phyloP scores from a whole-genome alignment of 192 early-diverging fungal species.

The Spizellomyces punctatus region DNA sequence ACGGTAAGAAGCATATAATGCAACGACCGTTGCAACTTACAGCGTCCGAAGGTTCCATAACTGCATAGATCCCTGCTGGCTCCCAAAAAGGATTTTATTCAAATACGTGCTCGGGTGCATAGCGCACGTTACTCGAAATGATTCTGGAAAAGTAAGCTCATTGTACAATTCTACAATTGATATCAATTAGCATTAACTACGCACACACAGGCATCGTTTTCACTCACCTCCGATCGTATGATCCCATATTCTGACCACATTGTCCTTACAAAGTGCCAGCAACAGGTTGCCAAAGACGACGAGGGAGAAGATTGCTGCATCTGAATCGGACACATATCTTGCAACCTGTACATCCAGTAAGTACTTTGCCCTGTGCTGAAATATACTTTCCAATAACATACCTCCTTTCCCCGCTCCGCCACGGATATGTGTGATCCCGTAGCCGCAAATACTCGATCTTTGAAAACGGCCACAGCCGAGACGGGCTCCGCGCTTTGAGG shows the following conservation, averaged over 20 bases:
- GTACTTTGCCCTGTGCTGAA: not conserved
- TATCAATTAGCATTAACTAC: too few relatives aligned
- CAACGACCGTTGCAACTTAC: conserved; percentile 35
- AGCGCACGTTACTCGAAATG: conserved; percentile 72
- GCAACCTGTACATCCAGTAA: conserved; percentile 4
- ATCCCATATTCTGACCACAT: conserved; percentile 78
- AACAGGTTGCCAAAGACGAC: conserved; percentile 76
- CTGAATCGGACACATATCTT: conserved; percentile 1
- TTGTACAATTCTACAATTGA: conserved; percentile 57
- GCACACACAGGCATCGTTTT: too few relatives aligned
- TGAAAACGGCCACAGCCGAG: conserved; percentile 67
- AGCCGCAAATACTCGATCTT: conserved; percentile 77
- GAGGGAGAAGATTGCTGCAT: conserved; percentile 60
- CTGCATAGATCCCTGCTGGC: conserved; percentile 84
- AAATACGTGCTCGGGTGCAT: conserved; percentile 97
- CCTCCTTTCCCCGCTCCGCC: conserved; percentile 72
- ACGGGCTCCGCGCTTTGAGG: conserved; percentile 69
- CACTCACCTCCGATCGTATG: conserved; percentile 62
- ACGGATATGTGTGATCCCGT: conserved; percentile 61
- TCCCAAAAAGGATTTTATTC: conserved; percentile 92
- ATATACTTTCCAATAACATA: conserved; percentile 28
- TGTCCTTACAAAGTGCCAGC: conserved; percentile 79
- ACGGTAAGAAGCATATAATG: conserved; percentile 18
- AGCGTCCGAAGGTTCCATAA: conserved; percentile 90
- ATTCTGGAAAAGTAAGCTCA: conserved; percentile 71